phyloP scores from a whole-genome alignment of 495 filamentous ascomycete species.

The Chaetomium fimeti region DNA sequence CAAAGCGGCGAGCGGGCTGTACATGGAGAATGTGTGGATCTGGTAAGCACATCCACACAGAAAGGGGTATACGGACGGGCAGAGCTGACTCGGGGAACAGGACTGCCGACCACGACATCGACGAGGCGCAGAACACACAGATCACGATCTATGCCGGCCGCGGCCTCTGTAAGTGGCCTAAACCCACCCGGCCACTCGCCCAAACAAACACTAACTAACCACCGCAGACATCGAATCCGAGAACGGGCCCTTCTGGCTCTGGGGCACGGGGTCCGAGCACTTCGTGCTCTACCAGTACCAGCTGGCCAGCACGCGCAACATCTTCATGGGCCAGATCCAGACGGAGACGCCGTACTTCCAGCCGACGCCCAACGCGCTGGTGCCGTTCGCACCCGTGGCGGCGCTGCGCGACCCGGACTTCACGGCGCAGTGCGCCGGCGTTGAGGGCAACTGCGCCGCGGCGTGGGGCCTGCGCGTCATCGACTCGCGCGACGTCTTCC shows the following conservation, averaged over 20 bases:
- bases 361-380: constrained; percentile 59
- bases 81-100: constrained; percentile 62
- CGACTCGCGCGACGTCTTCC: constrained; percentile 54
- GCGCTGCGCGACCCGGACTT: constrained; percentile 61
- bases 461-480: constrained; percentile 67
- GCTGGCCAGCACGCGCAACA: constrained; percentile 62
- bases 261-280: constrained; percentile 76
- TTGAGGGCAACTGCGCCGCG: constrained; percentile 52
- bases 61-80: constrained; percentile 42
- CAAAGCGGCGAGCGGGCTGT: constrained; percentile 58
- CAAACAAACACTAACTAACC: not conserved
- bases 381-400: constrained; percentile 53
- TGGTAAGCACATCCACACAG: constrained; percentile 57
- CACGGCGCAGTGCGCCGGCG: constrained; percentile 43
- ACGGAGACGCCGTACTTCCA: constrained; percentile 79
- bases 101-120: constrained; percentile 91
- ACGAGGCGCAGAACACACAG: constrained; percentile 60
- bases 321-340: constrained; percentile 75
- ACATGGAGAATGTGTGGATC: constrained; percentile 89
- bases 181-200: too few species aligned
- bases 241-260: constrained; percentile 57
- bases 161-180: constrained; percentile 50
- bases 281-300: constrained; percentile 81
- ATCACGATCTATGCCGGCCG: constrained; percentile 71
- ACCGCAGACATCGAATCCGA: constrained; percentile 48